Evolutionary conservation across 768 basidiomycete species (phyloP).

Genomic region (Lactarius pseudohatsudake): DNA sequence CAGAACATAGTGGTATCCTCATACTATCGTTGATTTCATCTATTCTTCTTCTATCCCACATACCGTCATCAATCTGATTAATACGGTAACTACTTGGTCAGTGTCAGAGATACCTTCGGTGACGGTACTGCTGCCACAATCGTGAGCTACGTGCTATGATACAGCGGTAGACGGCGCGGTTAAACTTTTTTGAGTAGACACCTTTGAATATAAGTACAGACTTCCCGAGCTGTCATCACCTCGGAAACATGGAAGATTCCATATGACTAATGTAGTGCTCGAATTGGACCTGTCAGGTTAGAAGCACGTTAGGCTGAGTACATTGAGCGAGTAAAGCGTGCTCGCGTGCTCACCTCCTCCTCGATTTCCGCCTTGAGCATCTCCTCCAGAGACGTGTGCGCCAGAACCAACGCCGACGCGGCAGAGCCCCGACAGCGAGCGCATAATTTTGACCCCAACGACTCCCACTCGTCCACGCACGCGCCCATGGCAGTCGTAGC

Average conservation of each 20-base stretch:
- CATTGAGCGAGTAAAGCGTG: neutral
- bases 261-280: slow-evolving; percentile 11
- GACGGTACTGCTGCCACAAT: no score
- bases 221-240: neutral
- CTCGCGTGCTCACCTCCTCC: slow-evolving; percentile 10
- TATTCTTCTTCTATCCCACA: neutral
- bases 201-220: neutral
- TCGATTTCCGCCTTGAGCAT: slow-evolving; percentile 14
- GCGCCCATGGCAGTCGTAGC: slow-evolving; percentile 6
- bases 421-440: slow-evolving; percentile 15
- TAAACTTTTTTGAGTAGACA: neutral
- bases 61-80: neutral
- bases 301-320: neutral
- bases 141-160: neutral
- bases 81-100: neutral
- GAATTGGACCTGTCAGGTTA: slow-evolving; percentile 8
- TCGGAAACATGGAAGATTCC: slow-evolving; percentile 19
- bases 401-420: slow-evolving; percentile 10
- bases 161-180: neutral
- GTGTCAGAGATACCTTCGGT: neutral
- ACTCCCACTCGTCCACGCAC: slow-evolving; percentile 10
- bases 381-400: slow-evolving; percentile 6
- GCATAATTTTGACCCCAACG: slow-evolving; percentile 8
- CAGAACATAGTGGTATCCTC: neutral
- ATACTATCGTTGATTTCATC: neutral